Evolutionary conservation across 306 rosid species (phyloP).

Genomic region (Cicer pinnatifidum): DNA sequence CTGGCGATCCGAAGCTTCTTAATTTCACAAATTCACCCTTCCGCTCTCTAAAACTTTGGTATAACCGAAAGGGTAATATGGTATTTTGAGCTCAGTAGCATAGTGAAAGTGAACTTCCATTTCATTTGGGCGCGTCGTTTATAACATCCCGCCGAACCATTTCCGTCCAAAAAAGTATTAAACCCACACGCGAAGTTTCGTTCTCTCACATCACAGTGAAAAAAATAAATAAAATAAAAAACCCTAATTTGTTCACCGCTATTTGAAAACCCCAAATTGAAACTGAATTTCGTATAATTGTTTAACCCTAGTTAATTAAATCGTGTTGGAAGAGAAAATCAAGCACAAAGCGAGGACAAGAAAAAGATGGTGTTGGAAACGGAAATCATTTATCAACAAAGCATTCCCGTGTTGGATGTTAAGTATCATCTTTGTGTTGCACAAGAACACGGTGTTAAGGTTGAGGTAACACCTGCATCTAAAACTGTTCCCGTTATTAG

Average conservation of each 20-base stretch:
- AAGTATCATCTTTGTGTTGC: constrained; percentile 64
- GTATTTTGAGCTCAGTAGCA: background rate
- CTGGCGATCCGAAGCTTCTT: background rate
- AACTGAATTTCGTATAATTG: background rate
- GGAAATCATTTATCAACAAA: constrained; percentile 59
- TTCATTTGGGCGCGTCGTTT: constrained; percentile 26
- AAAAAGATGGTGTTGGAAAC: constrained; percentile 63
- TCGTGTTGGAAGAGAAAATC: constrained; percentile 7
- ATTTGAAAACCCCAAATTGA: constrained; percentile 19
- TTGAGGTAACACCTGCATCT: constrained; percentile 53
- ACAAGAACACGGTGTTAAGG: constrained; percentile 53
- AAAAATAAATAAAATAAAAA: background rate
- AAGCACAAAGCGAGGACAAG: constrained; percentile 28
- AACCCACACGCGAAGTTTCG: constrained; percentile 1
- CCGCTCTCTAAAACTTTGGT: background rate
- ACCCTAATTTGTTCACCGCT: constrained; percentile 21
- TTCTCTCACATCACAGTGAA: background rate
- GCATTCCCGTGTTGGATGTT: constrained; percentile 54
- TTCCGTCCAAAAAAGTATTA: background rate
- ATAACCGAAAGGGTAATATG: background rate
- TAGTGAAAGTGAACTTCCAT: constrained; percentile 10
- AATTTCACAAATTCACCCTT: background rate
- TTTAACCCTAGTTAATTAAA: background rate
- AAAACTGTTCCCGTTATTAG: constrained; percentile 54
- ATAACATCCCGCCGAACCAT: background rate